A percentile compares a stretch with the other conserved stretches of the same genome.
phyloP scores from a whole-genome alignment of 2,329 filamentous ascomycete genomes.

The Stachybotrys echinatus region DNA sequence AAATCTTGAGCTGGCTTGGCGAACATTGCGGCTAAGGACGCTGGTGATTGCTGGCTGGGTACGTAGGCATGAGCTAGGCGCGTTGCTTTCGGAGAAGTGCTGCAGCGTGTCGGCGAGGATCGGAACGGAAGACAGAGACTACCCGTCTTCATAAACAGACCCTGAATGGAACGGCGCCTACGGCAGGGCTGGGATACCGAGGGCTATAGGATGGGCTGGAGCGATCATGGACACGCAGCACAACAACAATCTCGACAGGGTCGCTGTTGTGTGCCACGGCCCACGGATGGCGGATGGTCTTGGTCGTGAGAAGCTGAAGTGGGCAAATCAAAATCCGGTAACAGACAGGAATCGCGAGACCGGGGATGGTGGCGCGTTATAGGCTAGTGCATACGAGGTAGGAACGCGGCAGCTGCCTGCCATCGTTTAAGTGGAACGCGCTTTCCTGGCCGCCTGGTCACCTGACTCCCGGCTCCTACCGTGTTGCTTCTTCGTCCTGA shows the following conservation, averaged over 20 bases:
- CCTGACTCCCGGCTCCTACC: too few relatives aligned
- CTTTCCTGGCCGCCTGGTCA: neutral
- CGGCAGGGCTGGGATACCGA: too few relatives aligned
- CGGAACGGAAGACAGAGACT: constrained; percentile 21
- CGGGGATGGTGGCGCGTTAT: neutral
- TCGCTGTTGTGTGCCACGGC: neutral
- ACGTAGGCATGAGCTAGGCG: constrained; percentile 18
- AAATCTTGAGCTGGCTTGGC: constrained; percentile 29
- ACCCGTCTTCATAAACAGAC: constrained; percentile 32
- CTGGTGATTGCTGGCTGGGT: constrained; percentile 6
- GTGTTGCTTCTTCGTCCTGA: too few relatives aligned
- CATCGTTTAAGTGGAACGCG: neutral
- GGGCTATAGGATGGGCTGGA: neutral
- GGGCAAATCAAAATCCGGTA: neutral
- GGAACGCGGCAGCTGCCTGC: neutral
- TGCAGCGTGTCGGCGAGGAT: constrained; percentile 30
- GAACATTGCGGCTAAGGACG: constrained; percentile 25
- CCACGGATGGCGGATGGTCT: too few relatives aligned
- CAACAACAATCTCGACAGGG: neutral
- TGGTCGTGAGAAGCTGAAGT: too few relatives aligned
- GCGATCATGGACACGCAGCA: neutral
- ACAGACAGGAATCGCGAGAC: neutral
- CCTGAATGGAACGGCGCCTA: too few relatives aligned
- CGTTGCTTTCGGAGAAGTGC: constrained; percentile 15
- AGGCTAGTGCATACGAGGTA: neutral